Conservation (phyloP, 2,329 filamentous ascomycete genomes). For the Ceratocystis diversiconidia region DNA sequence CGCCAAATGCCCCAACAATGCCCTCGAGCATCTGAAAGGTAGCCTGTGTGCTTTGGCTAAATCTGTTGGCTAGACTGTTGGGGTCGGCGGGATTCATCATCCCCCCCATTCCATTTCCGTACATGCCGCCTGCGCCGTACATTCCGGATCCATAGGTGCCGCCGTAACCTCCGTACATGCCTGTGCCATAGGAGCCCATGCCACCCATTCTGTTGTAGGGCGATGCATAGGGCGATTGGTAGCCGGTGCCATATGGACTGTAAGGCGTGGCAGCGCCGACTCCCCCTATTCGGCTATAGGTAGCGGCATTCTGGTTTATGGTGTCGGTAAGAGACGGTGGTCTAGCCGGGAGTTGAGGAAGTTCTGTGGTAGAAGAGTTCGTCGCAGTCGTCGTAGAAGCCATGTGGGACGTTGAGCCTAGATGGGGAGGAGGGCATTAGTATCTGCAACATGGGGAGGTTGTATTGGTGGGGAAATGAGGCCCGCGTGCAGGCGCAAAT, state of each 20-base stretch:
- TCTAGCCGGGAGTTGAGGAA: constrained; percentile 65
- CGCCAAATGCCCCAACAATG: constrained; percentile 88
- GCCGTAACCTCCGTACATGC: constrained; percentile 22
- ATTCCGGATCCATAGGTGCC: constrained; percentile 32
- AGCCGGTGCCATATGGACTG: constrained; percentile 26
- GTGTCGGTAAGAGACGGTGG: constrained; percentile 64
- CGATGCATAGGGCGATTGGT: constrained; percentile 29
- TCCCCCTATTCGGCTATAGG: constrained; percentile 47
- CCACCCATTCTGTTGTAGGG: constrained; percentile 35
- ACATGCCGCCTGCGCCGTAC: constrained; percentile 32
- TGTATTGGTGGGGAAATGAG: constrained; percentile 27
- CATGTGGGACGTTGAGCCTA: constrained; percentile 23
- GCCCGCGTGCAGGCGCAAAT: constrained; percentile 22
- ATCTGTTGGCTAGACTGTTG: constrained; percentile 86
- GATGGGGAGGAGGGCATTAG: constrained; percentile 19
- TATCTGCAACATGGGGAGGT: constrained; percentile 8
- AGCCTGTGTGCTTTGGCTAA: constrained; percentile 85
- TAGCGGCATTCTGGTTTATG: constrained; percentile 77
- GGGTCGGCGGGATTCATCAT: constrained; percentile 59
- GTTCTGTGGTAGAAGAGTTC: constrained; percentile 25
- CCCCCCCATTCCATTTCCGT: constrained; percentile 32
- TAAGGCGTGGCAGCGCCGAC: constrained; percentile 34
- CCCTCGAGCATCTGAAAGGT: constrained; percentile 98
- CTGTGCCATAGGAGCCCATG: constrained; percentile 27
- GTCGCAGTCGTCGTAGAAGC: constrained; percentile 28